These are phyloP conservation scores for Kuraishia ogatae DNA, from an alignment of 805 yeast genomes.

Conservation along the genomic window DNA sequence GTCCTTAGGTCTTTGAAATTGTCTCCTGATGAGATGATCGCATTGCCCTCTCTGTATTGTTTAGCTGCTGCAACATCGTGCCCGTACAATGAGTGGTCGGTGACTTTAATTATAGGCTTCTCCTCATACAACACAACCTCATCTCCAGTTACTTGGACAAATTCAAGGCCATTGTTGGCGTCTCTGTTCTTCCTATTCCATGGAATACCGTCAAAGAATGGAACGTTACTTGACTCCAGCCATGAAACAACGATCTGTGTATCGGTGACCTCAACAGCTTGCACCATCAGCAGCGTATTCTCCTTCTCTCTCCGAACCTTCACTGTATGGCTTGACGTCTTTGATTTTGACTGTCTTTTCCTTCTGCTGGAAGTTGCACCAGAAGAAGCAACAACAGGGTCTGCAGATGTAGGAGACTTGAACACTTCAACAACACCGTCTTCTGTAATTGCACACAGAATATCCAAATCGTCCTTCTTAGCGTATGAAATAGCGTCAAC, in stretches of 20 bases:
- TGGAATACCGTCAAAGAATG: conserved; percentile 45
- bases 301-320: conserved; percentile 36
- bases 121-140: conserved; percentile 24
- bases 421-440: conserved; percentile 70
- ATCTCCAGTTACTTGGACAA: conserved; percentile 16
- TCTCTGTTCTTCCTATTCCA: conserved; percentile 25
- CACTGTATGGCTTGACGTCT: conserved; percentile 37
- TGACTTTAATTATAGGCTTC: conserved; percentile 29
- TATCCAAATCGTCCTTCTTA: conserved; percentile 17
- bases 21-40: conserved; percentile 56
- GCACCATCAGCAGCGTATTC: conserved; percentile 19
- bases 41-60: conserved; percentile 51
- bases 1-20: conserved; percentile 48
- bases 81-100: conserved; percentile 34
- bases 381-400: conserved; percentile 7
- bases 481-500: conserved; percentile 36
- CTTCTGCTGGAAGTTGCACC: conserved; percentile 28
- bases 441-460: conserved; percentile 58
- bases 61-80: conserved; percentile 46
- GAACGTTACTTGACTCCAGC: conserved; percentile 52
- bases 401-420: conserved; percentile 36
- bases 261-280: conserved; percentile 15
- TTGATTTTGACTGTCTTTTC: conserved; percentile 40
- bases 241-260: conserved; percentile 40
- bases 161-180: too few species aligned